Evolutionary conservation across 148 eudicot genomes (phyloP).

Genomic region (Silene latifolia): DNA sequence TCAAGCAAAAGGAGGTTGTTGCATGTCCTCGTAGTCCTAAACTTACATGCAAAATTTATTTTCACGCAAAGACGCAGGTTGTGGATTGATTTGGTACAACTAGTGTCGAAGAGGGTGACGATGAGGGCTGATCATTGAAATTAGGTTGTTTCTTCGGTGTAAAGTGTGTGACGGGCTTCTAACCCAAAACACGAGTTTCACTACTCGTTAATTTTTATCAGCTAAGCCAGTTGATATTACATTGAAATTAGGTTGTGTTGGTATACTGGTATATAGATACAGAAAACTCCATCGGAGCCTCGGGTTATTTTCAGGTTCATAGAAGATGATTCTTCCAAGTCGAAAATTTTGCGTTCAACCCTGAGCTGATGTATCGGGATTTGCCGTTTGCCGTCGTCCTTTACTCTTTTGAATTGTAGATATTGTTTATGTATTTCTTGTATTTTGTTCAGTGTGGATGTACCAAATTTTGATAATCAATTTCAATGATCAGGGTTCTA

Average conservation of each 20-base stretch:
- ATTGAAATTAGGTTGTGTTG: slow-evolving; percentile 11
- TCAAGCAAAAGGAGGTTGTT: slow-evolving; percentile 26
- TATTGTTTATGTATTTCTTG: not conserved
- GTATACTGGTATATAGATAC: slow-evolving; percentile 16
- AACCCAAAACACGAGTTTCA: not conserved
- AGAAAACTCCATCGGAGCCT: not conserved
- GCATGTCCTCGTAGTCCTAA: slow-evolving; percentile 16
- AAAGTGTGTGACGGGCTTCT: not conserved
- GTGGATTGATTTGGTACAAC: no score
- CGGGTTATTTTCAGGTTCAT: no score
- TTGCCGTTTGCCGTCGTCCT: no score
- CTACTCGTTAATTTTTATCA: not conserved
- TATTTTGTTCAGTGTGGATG: not conserved
- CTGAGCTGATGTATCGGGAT: no score
- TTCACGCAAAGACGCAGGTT: no score
- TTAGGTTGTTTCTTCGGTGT: no score
- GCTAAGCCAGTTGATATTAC: not conserved
- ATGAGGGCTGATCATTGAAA: no score
- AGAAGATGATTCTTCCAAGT: no score
- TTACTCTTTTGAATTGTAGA: no score
- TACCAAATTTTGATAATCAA: not conserved
- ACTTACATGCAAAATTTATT: not conserved
- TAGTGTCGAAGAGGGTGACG: no score
- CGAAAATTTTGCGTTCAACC: no score
- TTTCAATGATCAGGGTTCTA: no score